Evolutionary conservation across 1,284 basidiomycete genomes (phyloP), one percentile per base, ranked within the genome.

Genomic region (Mycena sp.): DNA sequence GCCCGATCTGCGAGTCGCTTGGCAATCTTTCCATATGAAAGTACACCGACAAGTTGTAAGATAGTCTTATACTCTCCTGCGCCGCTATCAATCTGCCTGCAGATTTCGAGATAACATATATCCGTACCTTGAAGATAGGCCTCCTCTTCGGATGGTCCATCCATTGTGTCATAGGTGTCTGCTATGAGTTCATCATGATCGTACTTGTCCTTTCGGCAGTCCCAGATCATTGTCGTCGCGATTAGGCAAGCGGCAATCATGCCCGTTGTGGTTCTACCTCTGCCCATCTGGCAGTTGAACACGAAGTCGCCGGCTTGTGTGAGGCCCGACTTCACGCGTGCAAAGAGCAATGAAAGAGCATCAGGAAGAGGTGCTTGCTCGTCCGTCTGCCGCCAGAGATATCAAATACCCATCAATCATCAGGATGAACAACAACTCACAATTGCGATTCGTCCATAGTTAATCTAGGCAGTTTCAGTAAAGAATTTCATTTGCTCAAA

Each of bases 41-140:
- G 84, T 5, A 98, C 92, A 16, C 93, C 92, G 49, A 98, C 93
- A 48, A 99, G 90, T 71, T 98, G 95, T 44, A 99, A 79, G 63
- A 99, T 98, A 3, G 91, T 94, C 79, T 98, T 98, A 83, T 98
- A 99, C 74, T 99, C 97, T 51, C 97, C 97, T 91, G 67, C 10
- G 57, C n/a, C 57, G 23, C 32, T 29, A n/a, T 57, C 48, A 17
- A 16, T 9, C 44, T 58, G 9, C 4, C 28, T n/a, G 40, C 21
- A 4, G 16, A 2, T 1, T 12, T 29, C n/a, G 38, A 30, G 41
- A 14, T 7, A n/a, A 32, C 37, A 65, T 79, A 65, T 71, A 91
- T n/a, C n/a, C n/a, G n/a, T n/a, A n/a, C 95, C 95, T 79, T 94
- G 90, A 52, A 94, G 80, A 76, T 95, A 96, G 1, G 92, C 93